Percentiles rank a stretch among this genome's conserved stretches.
phyloP scores from a whole-genome alignment of 495 filamentous ascomycete genomes.

The Mycothermus thermophilus region DNA sequence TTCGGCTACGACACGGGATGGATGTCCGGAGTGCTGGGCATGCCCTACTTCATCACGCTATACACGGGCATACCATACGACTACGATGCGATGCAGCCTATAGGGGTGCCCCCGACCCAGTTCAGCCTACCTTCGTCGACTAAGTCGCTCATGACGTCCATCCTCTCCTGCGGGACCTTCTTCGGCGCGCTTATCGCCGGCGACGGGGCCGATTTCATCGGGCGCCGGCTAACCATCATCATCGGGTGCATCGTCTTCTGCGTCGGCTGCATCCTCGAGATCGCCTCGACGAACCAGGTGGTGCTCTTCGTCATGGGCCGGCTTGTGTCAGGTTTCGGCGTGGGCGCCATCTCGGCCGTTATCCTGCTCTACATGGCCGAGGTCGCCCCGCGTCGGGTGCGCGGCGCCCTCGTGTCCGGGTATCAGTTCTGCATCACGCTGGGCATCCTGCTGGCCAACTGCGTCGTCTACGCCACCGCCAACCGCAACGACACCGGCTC shows the following conservation, averaged over 20 bases:
- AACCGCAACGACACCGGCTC: conserved; percentile 48
- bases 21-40: conserved; percentile 45
- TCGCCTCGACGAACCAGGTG: conserved; percentile 22
- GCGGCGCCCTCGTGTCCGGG: conserved; percentile 58
- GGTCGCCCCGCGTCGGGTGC: conserved; percentile 46
- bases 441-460: conserved; percentile 57
- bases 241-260: conserved; percentile 48
- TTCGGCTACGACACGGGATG: conserved; percentile 55
- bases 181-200: conserved; percentile 58
- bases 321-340: conserved; percentile 54
- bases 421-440: conserved; percentile 71
- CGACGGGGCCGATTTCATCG: conserved; percentile 53
- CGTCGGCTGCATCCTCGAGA: conserved; percentile 50
- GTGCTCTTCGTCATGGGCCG: conserved; percentile 49
- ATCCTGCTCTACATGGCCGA: conserved; percentile 67
- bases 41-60: conserved; percentile 38
- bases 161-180: conserved; percentile 63
- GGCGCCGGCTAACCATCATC: conserved; percentile 55
- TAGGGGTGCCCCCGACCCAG: conserved; percentile 19
- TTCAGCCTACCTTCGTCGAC: conserved; percentile 21
- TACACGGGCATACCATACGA: conserved; percentile 54
- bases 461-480: conserved; percentile 55
- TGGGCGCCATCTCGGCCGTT: conserved; percentile 59
- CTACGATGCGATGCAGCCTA: conserved; percentile 28
- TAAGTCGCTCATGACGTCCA: conserved; percentile 58